Conservation (phyloP, 257 asterid species). For the Scutellaria baicalensis region DNA sequence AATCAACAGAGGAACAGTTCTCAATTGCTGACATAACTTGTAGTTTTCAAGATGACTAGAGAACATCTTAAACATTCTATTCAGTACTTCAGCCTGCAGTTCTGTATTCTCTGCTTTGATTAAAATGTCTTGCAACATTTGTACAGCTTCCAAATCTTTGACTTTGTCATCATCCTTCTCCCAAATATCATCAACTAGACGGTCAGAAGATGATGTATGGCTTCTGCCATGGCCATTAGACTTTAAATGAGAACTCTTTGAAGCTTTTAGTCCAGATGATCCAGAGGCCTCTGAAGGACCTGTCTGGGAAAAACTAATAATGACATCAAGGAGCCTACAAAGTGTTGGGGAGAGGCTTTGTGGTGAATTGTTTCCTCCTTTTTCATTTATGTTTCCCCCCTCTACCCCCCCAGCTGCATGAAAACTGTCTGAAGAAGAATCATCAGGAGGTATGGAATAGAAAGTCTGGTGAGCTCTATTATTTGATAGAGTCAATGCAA, state of each 20-base stretch:
- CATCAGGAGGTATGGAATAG: conserved; percentile 37
- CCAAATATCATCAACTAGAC: conserved; percentile 64
- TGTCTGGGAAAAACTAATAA: conserved; percentile 70
- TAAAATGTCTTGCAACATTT: conserved; percentile 90
- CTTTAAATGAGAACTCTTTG: conserved; percentile 53
- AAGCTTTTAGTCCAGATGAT: conserved; percentile 33
- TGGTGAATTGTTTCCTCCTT: conserved; percentile 36
- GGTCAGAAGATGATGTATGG: conserved; percentile 72
- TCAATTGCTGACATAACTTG: conserved; percentile 85
- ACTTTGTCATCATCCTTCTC: conserved; percentile 85
- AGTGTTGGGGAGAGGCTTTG: conserved; percentile 72
- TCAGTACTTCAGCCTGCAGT: conserved; percentile 90
- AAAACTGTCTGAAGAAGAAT: conserved; percentile 31
- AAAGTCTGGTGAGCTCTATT: conserved; percentile 41
- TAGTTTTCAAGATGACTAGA: conserved; percentile 95
- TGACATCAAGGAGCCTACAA: conserved; percentile 85
- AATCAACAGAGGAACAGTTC: conserved; percentile 93
- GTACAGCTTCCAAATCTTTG: conserved; percentile 95
- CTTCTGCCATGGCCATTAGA: conserved; percentile 58
- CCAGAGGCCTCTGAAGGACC: conserved; percentile 53
- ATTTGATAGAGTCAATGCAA: conserved; percentile 79
- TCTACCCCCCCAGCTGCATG: conserved; percentile 30
- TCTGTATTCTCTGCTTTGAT: conserved; percentile 85
- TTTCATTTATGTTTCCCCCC: conserved; percentile 22
- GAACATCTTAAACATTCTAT: conserved; percentile 88